A percentile compares a stretch with the other conserved stretches of the same genome.
Evolutionary conservation across 129 eudicot genomes (phyloP).

Genomic region (Arctium lappa): DNA sequence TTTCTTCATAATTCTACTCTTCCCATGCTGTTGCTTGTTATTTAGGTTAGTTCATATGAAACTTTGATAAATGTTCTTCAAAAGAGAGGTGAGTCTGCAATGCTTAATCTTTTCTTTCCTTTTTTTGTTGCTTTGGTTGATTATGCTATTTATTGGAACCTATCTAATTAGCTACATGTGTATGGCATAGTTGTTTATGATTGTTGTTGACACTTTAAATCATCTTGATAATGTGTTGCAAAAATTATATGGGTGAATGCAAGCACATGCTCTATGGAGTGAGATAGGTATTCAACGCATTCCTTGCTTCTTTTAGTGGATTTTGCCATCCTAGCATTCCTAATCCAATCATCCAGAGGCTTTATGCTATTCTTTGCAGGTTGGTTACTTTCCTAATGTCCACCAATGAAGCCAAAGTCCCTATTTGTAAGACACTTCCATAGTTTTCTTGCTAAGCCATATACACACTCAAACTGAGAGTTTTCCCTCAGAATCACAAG

Average conservation of each 20-base stretch:
- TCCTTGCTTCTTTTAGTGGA: not conserved
- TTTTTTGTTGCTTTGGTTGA: not conserved
- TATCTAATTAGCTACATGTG: not conserved
- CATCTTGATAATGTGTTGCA: not conserved
- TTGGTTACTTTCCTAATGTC: not conserved
- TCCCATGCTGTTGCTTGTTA: not conserved
- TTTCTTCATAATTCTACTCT: not conserved
- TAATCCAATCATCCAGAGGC: not conserved
- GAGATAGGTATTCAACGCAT: not conserved
- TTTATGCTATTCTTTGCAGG: not conserved
- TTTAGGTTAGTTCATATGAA: not conserved
- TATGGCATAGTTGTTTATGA: not conserved
- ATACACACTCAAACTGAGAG: not conserved
- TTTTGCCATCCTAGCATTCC: not conserved
- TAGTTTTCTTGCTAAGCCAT: not conserved
- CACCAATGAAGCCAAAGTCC: not conserved
- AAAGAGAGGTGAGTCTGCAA: not conserved
- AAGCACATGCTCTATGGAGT: not conserved
- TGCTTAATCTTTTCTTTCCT: not conserved
- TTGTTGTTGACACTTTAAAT: not conserved
- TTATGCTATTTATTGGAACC: not conserved
- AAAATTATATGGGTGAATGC: not conserved
- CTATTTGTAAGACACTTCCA: not conserved
- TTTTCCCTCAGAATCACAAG: too few species aligned
- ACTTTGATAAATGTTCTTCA: not conserved